Conservation (phyloP, 2,329 filamentous ascomycete genomes). For the Xylariales sp. region DNA sequence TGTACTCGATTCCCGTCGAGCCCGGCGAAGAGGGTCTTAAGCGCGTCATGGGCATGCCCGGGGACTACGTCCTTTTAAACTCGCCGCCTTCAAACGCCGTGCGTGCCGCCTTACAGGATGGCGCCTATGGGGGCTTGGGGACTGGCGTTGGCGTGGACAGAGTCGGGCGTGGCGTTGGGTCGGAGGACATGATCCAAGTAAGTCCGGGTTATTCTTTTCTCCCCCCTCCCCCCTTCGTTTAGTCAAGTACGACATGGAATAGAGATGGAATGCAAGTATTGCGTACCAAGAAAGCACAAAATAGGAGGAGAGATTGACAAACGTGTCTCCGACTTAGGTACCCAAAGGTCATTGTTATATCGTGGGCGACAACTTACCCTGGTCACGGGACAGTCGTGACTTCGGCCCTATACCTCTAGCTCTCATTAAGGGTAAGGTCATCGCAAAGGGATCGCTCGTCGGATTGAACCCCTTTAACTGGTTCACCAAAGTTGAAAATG, state of each 20-base stretch:
- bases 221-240: not conserved
- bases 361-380: conserved; percentile 85
- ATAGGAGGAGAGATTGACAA: conserved; percentile 17
- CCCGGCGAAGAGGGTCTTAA: conserved; percentile 75
- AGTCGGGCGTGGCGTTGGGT: conserved; percentile 29
- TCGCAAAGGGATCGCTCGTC: conserved; percentile 61
- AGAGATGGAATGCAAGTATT: not conserved
- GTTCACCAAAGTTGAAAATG: conserved; percentile 62
- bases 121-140: not conserved
- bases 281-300: not conserved
- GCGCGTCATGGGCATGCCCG: conserved; percentile 79
- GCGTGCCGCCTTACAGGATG: not conserved
- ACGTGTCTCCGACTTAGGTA: conserved; percentile 64
- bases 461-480: conserved; percentile 61
- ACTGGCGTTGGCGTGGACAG: conserved; percentile 38
- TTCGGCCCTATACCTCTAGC: conserved; percentile 90
- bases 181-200: conserved; percentile 74
- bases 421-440: conserved; percentile 84
- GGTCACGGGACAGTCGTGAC: conserved; percentile 85
- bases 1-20: conserved; percentile 79
- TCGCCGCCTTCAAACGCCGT: conserved; percentile 55
- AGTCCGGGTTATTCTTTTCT: conserved; percentile 12
- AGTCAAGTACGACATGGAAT: not conserved
- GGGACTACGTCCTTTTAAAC: conserved; percentile 78
- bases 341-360: conserved; percentile 94